Percentiles rank a stretch among this genome's conserved stretches.
Evolutionary conservation across 257 asterid species (phyloP).

Genomic region (Solanum medicagineum): DNA sequence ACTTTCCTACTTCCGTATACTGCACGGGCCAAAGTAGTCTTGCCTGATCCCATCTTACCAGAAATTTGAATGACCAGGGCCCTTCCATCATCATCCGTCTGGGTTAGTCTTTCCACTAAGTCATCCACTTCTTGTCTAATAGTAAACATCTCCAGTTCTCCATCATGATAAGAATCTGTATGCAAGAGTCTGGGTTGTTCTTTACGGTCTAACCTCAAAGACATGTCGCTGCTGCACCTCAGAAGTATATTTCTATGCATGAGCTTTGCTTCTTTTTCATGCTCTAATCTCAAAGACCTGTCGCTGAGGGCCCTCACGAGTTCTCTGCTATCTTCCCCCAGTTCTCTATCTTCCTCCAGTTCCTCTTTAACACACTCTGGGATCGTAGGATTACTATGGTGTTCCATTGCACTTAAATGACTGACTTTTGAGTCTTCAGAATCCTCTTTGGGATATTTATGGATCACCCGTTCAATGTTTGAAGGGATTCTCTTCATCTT

Average conservation of each 20-base stretch:
- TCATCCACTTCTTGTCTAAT: background rate
- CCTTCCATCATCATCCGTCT: background rate
- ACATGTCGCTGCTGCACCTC: background rate
- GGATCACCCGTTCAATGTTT: background rate
- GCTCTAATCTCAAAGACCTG: too few relatives aligned
- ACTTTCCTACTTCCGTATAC: slow-evolving; percentile 1
- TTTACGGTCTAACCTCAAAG: background rate
- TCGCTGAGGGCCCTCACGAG: too few relatives aligned
- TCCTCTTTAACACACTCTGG: background rate
- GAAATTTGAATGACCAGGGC: background rate
- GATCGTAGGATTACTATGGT: background rate
- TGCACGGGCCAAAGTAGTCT: slow-evolving; percentile 23
- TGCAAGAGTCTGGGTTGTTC: background rate
- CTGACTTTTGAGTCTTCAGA: background rate
- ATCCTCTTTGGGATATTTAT: background rate
- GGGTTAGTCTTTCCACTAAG: background rate
- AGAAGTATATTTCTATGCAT: background rate
- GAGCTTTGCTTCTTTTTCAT: background rate
- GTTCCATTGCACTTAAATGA: background rate
- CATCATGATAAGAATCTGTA: slow-evolving; percentile 3
- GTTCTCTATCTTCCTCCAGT: background rate
- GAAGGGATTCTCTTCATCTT: slow-evolving; percentile 1
- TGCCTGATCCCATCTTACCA: slow-evolving; percentile 29
- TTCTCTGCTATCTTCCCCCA: too few relatives aligned
- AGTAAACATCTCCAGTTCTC: slow-evolving; percentile 3